Evolutionary conservation across 345 rosid genomes (phyloP).

Genomic region (Carallia pectinifolia): DNA sequence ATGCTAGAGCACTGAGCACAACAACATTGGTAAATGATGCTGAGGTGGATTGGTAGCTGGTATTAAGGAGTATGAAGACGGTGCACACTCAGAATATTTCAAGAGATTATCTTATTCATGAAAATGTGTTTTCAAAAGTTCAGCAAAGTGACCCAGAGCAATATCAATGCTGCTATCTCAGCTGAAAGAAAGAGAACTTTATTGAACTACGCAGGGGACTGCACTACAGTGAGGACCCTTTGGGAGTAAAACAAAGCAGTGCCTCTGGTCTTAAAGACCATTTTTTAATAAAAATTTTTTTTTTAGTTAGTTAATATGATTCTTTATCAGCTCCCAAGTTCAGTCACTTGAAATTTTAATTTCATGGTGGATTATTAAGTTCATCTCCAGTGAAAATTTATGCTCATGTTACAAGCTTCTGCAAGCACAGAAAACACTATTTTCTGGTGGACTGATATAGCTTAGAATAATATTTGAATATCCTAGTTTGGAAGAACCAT

Average conservation of each 20-base stretch:
- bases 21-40: no score
- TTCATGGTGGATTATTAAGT: neutral
- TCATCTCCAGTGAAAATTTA: neutral
- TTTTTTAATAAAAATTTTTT: no score
- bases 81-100: neutral
- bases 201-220: no score
- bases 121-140: slow-evolving; percentile 1
- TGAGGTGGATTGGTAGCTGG: no score
- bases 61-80: neutral
- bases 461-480: neutral
- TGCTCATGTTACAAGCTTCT: slow-evolving; percentile 7
- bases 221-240: no score
- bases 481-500: neutral
- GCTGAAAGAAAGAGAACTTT: no score
- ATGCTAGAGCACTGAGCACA: no score
- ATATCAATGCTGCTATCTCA: no score
- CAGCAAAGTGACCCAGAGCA: neutral
- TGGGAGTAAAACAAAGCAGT: no score
- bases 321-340: neutral
- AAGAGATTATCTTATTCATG: neutral
- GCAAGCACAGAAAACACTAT: neutral
- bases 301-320: neutral
- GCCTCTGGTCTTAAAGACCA: no score
- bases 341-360: neutral
- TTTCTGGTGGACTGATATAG: slow-evolving; percentile 8